Percentiles rank a stretch among this genome's conserved stretches.
phyloP scores from a whole-genome alignment of 345 rosid species.

The Brassica napus region DNA sequence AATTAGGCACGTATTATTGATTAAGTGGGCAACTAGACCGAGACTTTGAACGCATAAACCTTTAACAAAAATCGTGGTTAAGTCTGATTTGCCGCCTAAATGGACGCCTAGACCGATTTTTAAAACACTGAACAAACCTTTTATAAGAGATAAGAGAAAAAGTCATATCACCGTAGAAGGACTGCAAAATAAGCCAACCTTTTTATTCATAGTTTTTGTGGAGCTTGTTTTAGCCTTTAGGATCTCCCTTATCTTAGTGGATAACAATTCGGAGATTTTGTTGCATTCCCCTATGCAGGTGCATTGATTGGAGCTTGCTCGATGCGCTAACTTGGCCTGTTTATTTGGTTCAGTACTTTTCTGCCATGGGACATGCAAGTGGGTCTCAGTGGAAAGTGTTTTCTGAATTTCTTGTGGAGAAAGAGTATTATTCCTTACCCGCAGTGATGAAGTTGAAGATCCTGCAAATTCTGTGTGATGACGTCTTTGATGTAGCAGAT shows the following conservation, averaged over 20 bases:
- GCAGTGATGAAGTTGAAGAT: constrained; percentile 71
- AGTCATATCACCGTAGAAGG: not conserved
- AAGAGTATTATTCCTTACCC: constrained; percentile 68
- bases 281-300: constrained; percentile 57
- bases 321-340: constrained; percentile 92
- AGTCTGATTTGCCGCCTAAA: too few species aligned
- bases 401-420: constrained; percentile 55
- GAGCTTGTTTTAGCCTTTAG: constrained; percentile 21
- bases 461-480: constrained; percentile 89
- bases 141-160: not conserved
- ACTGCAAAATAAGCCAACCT: constrained; percentile 5
- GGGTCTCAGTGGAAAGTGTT: constrained; percentile 68
- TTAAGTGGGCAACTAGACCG: too few species aligned
- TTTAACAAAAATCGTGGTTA: too few species aligned
- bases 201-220: not conserved
- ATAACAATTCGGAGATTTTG: constrained; percentile 25
- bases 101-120: too few species aligned
- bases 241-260: constrained; percentile 20
- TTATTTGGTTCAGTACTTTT: constrained; percentile 72
- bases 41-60: too few species aligned
- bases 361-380: constrained; percentile 66
- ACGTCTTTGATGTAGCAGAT: constrained; percentile 65
- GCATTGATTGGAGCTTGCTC: constrained; percentile 91
- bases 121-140: not conserved
- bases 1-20: too few species aligned